Evolutionary conservation across 1,139 yeast species (phyloP).

Genomic region (Petasospora rhodanensis): DNA sequence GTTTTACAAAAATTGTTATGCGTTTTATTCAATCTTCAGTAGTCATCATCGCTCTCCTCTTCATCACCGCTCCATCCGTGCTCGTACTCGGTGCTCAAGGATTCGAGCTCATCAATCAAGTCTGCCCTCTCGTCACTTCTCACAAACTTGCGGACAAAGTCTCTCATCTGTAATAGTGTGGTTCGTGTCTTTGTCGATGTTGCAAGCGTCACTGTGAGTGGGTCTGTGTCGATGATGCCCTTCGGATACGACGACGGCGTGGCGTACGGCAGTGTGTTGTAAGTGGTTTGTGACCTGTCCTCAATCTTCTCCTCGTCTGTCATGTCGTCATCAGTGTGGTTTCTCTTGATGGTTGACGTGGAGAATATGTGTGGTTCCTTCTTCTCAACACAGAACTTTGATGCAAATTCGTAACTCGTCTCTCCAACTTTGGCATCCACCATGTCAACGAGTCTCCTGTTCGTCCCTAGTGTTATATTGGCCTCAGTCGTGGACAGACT

Average conservation of each 20-base stretch:
- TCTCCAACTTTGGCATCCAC: slow-evolving; percentile 10
- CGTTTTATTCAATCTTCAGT: no score
- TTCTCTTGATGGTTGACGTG: slow-evolving; percentile 30
- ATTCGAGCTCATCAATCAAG: slow-evolving; percentile 50
- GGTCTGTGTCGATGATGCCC: slow-evolving; percentile 16
- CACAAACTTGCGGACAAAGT: slow-evolving; percentile 39
- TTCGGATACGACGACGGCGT: slow-evolving; percentile 31
- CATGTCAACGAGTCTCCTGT: slow-evolving; percentile 27
- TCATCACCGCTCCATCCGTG: slow-evolving; percentile 49
- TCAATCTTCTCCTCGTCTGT: background rate
- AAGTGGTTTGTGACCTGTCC: slow-evolving; percentile 8
- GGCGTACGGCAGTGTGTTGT: slow-evolving; percentile 16
- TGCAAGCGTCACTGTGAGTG: slow-evolving; percentile 36
- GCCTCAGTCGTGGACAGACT: slow-evolving; percentile 25
- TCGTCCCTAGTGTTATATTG: slow-evolving; percentile 25
- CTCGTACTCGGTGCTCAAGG: slow-evolving; percentile 49
- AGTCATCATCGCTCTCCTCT: slow-evolving; percentile 25
- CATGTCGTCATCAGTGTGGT: slow-evolving; percentile 6
- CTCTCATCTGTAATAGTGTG: slow-evolving; percentile 44
- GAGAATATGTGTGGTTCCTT: slow-evolving; percentile 29
- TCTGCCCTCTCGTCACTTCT: slow-evolving; percentile 66
- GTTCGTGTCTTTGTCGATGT: slow-evolving; percentile 42
- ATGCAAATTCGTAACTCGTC: slow-evolving; percentile 15
- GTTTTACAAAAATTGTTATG: no score
- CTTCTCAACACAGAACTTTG: slow-evolving; percentile 13